Evolutionary conservation across 2,329 filamentous ascomycete genomes (phyloP).

Genomic region (Exophiala mesophila): DNA sequence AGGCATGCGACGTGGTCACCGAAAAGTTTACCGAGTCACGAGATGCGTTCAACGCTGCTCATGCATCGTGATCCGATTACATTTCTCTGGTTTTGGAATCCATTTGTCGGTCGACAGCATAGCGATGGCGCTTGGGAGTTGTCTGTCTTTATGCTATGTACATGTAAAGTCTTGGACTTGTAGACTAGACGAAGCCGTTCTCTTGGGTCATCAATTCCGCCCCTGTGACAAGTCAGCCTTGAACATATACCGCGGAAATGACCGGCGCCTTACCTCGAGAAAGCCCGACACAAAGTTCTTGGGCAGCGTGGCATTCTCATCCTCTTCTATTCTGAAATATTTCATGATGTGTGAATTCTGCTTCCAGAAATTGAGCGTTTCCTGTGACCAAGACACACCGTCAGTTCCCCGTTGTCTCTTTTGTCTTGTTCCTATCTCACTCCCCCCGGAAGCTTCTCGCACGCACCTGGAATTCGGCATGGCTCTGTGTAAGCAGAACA

Average conservation of each 20-base stretch:
- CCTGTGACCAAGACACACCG: too few relatives aligned
- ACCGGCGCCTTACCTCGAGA: conserved; percentile 66
- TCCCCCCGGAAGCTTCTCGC: neutral
- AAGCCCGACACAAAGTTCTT: conserved; percentile 91
- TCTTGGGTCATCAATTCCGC: conserved; percentile 14
- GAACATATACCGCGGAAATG: neutral
- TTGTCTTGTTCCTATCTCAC: conserved; percentile 3
- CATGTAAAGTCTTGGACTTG: conserved; percentile 12
- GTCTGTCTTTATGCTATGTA: conserved; percentile 23
- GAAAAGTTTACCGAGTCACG: conserved; percentile 75
- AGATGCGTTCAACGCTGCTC: conserved; percentile 52
- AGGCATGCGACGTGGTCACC: conserved; percentile 88
- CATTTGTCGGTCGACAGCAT: conserved; percentile 3
- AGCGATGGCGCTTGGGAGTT: conserved; percentile 15
- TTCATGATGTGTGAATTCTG: conserved; percentile 93
- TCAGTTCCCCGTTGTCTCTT: neutral
- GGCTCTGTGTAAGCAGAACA: conserved; percentile 82
- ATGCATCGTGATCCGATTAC: conserved; percentile 30
- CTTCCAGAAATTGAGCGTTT: conserved; percentile 99
- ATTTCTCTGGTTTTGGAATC: neutral
- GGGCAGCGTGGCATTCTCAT: conserved; percentile 69
- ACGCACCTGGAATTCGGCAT: conserved; percentile 85
- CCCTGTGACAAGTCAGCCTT: conserved; percentile 6
- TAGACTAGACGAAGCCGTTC: neutral
- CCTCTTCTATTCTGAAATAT: conserved; percentile 89